Conservation (phyloP, 1,139 yeast genomes). For the Groenewaldozyma sp. region DNA sequence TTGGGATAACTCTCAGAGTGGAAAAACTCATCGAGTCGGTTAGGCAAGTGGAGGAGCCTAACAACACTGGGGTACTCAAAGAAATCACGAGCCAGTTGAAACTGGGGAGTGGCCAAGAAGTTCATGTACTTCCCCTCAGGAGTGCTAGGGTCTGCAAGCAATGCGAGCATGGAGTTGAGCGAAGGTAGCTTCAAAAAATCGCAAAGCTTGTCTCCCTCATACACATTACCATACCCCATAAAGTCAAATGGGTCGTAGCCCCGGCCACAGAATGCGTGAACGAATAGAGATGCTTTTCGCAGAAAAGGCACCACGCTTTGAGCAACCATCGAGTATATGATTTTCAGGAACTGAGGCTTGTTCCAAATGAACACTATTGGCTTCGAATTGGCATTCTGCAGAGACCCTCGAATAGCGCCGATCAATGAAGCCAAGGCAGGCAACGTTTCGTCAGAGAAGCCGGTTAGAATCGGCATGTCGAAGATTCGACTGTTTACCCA, state of each 20-base stretch:
- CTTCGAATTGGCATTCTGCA: constrained; percentile 11
- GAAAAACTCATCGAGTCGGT: constrained; percentile 62
- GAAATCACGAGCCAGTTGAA: constrained; percentile 1
- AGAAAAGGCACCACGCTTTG: constrained; percentile 58
- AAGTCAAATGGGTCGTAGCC: constrained; percentile 34
- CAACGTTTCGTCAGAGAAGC: constrained; percentile 11
- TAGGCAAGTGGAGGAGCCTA: constrained; percentile 50
- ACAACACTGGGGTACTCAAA: constrained; percentile 64
- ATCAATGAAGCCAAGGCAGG: constrained; percentile 13
- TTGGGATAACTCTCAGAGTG: constrained; percentile 1
- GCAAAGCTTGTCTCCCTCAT: constrained; percentile 53
- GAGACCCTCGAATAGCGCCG: constrained; percentile 11
- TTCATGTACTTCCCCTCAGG: neutral
- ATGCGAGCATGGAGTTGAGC: constrained; percentile 23
- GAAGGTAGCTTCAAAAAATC: constrained; percentile 44
- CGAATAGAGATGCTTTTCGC: constrained; percentile 55
- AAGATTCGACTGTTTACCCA: constrained; percentile 18
- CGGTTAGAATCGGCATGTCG: constrained; percentile 16
- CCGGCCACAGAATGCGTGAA: constrained; percentile 50
- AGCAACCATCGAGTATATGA: constrained; percentile 46
- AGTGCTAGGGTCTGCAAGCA: constrained; percentile 13
- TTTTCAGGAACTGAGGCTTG: constrained; percentile 18
- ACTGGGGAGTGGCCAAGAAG: constrained; percentile 7
- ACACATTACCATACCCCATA: constrained; percentile 24
- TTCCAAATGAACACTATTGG: constrained; percentile 13